Evolutionary conservation across 106 monocot species (phyloP), one percentile per base, ranked within the genome.

Genomic region (Triglochin maritima): DNA sequence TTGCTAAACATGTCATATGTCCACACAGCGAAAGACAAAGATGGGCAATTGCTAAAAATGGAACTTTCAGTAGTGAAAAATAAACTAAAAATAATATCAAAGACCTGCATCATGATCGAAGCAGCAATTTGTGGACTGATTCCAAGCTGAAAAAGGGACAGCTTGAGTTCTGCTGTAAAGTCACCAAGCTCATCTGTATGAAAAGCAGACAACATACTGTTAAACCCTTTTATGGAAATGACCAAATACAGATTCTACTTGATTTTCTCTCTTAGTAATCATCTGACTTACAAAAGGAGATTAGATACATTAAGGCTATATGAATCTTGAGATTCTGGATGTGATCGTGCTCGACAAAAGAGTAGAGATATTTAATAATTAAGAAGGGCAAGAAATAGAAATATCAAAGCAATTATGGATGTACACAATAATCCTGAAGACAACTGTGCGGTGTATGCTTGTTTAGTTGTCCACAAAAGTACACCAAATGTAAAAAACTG

Each of bases 91-190:
- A 7, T 66, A 66, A 12, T 6, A 4, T 17, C 13, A 42, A 5
- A 53, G 10, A 88, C 96, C 98, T 98, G 98, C 83, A 98, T 98
- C 17, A 98, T 65, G 63, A 98, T 92, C 6, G 98, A 98, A 50
- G 98, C 98, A 17, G 83, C 92, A 71, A 98, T 98, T 52, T 88
- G 92, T 56, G 88, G 98, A 81, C 92, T 88, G 56, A 98, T 92
- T 76, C 98, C 92, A 64, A 98, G 88, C 72, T 98, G 98, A 73
- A 98, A 98, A 63, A 98, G 54, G 4, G 98, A 98, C 7, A 98
- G 79, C 71, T 98, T 98, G 69, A 98, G 68, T 63, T 92, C 92
- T 79, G 84, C 66, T 13, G 84, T 76, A 75, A 98, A 86, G 67
- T 98, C 88, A 50, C 92, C 88, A 68, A 98, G 88, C 65, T 98